Evolutionary conservation across 495 filamentous ascomycete genomes (phyloP).

Genomic region (Pseudevernia furfuracea): DNA sequence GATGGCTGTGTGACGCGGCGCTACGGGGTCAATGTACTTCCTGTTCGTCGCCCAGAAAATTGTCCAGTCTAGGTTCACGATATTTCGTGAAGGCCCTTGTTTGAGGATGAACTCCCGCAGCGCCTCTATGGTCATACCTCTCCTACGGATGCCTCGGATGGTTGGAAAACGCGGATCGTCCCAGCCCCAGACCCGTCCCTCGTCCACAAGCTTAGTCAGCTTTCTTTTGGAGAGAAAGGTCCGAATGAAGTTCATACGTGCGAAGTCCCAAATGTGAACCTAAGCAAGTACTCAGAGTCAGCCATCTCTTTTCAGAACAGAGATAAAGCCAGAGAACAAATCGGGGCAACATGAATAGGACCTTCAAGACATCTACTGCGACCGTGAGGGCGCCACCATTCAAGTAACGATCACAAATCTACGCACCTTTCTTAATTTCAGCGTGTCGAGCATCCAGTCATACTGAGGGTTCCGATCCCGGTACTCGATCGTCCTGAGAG

Average conservation of each 20-base stretch:
- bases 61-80: slow-evolving; percentile 86
- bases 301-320: not conserved
- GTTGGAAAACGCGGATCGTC: slow-evolving; percentile 94
- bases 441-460: slow-evolving; percentile 84
- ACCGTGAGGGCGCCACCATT: not conserved
- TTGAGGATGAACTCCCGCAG: slow-evolving; percentile 88
- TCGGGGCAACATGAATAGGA: not conserved
- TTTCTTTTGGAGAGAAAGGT: slow-evolving; percentile 92
- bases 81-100: slow-evolving; percentile 83
- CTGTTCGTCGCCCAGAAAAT: slow-evolving; percentile 92
- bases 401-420: not conserved
- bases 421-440: slow-evolving; percentile 70
- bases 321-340: not conserved
- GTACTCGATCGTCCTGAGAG: slow-evolving; percentile 92
- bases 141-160: slow-evolving; percentile 75
- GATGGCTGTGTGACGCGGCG: slow-evolving; percentile 78
- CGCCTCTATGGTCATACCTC: slow-evolving; percentile 86
- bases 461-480: slow-evolving; percentile 96
- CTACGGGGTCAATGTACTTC: slow-evolving; percentile 86
- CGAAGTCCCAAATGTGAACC: slow-evolving; percentile 88
- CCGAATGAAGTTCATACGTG: slow-evolving; percentile 89
- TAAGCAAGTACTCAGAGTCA: not conserved
- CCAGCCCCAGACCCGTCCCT: slow-evolving; percentile 84
- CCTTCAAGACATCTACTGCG: no score
- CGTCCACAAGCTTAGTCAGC: slow-evolving; percentile 84